phyloP scores from a whole-genome alignment of 139 green algal genomes.

The Chlorella vulgaris region DNA sequence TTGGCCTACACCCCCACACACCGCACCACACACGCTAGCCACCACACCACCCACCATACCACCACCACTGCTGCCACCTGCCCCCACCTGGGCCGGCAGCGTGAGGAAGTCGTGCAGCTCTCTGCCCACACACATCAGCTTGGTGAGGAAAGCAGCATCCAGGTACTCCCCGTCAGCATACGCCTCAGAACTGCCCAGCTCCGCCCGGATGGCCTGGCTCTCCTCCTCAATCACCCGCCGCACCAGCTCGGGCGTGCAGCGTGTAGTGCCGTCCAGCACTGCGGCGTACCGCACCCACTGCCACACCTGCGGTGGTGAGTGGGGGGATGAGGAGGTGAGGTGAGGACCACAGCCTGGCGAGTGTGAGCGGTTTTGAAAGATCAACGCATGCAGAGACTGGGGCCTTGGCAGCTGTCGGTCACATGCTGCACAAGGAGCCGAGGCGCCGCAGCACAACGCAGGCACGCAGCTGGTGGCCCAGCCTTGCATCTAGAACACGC shows the following conservation, averaged over 20 bases:
- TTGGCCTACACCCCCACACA: not conserved
- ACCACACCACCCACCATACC: not conserved
- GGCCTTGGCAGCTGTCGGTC: too few species aligned
- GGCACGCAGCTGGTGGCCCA: too few species aligned
- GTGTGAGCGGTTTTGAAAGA: not conserved
- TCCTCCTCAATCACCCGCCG: constrained; percentile 75
- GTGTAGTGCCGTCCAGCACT: constrained; percentile 56
- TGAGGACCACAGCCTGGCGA: not conserved
- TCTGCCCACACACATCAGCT: constrained; percentile 46
- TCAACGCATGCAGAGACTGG: too few species aligned
- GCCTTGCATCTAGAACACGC: too few species aligned
- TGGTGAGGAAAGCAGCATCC: constrained; percentile 65
- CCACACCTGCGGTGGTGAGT: constrained; percentile 67
- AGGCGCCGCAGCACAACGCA: too few species aligned
- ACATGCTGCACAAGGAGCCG: too few species aligned
- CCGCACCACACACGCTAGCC: not conserved
- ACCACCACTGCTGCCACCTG: not conserved
- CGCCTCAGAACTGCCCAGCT: constrained; percentile 47
- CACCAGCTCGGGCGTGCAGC: constrained; percentile 37
- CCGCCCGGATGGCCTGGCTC: constrained; percentile 45
- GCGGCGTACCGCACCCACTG: constrained; percentile 84
- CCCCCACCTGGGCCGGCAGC: constrained; percentile 59
- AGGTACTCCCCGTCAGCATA: constrained; percentile 55
- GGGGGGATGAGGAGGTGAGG: not conserved
- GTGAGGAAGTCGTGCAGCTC: constrained; percentile 73